Percentiles rank a stretch among this genome's conserved stretches.
Evolutionary conservation across 768 basidiomycete genomes (phyloP).

Genomic region (Panaeolus cyanescens): DNA sequence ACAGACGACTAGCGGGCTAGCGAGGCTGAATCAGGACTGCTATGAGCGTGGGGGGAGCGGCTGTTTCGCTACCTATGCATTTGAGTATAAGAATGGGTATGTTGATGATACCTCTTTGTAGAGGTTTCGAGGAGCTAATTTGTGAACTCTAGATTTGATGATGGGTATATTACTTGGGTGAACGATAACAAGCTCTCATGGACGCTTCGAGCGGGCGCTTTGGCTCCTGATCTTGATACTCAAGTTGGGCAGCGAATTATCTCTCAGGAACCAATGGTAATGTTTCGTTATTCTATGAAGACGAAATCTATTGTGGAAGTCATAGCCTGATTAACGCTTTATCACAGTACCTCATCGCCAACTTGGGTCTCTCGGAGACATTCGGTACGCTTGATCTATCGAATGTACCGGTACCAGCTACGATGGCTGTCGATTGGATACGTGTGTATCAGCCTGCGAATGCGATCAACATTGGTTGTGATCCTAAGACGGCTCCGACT

Average conservation of each 20-base stretch:
- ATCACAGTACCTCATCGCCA: conserved; percentile 63
- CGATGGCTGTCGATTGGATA: conserved; percentile 78
- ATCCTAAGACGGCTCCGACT: conserved; percentile 74
- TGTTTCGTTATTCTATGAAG: conserved; percentile 22
- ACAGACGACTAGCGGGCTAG: conserved; percentile 72
- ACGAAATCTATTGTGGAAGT: neutral
- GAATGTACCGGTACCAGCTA: conserved; percentile 51
- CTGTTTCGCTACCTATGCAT: conserved; percentile 40
- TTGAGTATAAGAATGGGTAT: conserved; percentile 54
- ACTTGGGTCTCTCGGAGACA: conserved; percentile 66
- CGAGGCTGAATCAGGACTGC: conserved; percentile 62
- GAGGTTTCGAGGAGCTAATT: conserved; percentile 5
- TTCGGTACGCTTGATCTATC: conserved; percentile 68
- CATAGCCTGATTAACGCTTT: neutral
- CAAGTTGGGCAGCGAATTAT: conserved; percentile 60
- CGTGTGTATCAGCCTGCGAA: conserved; percentile 67
- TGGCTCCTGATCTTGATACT: conserved; percentile 50
- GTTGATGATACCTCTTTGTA: conserved; percentile 5
- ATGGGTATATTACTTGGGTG: conserved; percentile 78
- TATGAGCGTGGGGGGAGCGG: conserved; percentile 46
- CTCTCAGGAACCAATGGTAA: conserved; percentile 71
- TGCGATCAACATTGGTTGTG: conserved; percentile 59
- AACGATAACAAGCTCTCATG: conserved; percentile 61
- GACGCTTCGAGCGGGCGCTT: conserved; percentile 60
- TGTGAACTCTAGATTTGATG: conserved; percentile 20